Conservation (phyloP, 805 yeast species). For the Kregervanrija pseudodelftensis region DNA sequence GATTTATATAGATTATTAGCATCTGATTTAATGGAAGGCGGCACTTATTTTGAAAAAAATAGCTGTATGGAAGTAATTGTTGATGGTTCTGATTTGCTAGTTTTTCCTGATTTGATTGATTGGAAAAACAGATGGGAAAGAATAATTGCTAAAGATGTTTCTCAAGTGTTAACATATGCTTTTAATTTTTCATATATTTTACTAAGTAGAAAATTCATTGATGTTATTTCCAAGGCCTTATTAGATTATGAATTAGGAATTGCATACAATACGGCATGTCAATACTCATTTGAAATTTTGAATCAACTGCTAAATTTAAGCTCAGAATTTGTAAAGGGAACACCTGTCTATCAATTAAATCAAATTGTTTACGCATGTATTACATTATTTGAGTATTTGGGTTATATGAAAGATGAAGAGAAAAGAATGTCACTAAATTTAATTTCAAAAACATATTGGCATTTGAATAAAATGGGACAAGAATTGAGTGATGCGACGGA, state of each 20-base stretch:
- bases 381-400: slow-evolving; percentile 42
- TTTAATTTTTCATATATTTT: slow-evolving; percentile 42
- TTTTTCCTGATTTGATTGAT: slow-evolving; percentile 31
- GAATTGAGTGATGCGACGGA: slow-evolving; percentile 52
- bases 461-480: slow-evolving; percentile 49
- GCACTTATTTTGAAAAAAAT: slow-evolving; percentile 1
- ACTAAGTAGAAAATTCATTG: slow-evolving; percentile 30
- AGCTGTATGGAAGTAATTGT: background rate
- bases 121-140: slow-evolving; percentile 43
- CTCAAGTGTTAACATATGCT: slow-evolving; percentile 41
- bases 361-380: slow-evolving; percentile 50
- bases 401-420: slow-evolving; percentile 32
- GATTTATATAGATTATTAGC: slow-evolving; percentile 30
- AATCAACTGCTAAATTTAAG: slow-evolving; percentile 38
- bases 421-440: slow-evolving; percentile 36
- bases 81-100: slow-evolving; percentile 12
- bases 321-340: slow-evolving; percentile 42
- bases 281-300: slow-evolving; percentile 38
- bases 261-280: slow-evolving; percentile 33
- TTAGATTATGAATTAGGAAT: background rate
- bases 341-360: slow-evolving; percentile 45
- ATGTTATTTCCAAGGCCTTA: slow-evolving; percentile 1
- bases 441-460: slow-evolving; percentile 52
- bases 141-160: slow-evolving; percentile 39
- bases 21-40: slow-evolving; percentile 9